These are phyloP conservation scores for Penicillium sp. DNA, from an alignment of 2,329 filamentous ascomycete species.

Conservation along the genomic window DNA sequence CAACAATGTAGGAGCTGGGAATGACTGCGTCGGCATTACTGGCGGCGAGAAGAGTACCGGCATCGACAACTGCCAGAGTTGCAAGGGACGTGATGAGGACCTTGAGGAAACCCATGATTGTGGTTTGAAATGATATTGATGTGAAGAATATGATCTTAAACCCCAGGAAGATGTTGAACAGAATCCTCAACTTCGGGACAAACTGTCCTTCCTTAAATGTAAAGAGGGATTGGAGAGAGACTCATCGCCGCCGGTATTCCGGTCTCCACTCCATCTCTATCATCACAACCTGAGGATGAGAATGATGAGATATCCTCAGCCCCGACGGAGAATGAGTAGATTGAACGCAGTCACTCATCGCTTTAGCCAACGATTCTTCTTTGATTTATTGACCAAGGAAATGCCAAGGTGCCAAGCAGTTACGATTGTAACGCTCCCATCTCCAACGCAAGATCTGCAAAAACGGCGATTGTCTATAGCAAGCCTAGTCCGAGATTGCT, in stretches of 20 bases:
- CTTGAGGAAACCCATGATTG: slow-evolving; percentile 12
- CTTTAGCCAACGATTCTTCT: slow-evolving; percentile 11
- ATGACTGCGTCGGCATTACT: slow-evolving; percentile 1
- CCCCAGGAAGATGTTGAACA: slow-evolving; percentile 4
- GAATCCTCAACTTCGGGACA: slow-evolving; percentile 5
- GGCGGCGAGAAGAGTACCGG: slow-evolving; percentile 4
- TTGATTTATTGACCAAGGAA: slow-evolving; percentile 2
- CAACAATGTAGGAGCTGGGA: slow-evolving; percentile 13
- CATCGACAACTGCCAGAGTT: slow-evolving; percentile 10
- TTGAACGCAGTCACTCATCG: slow-evolving; percentile 1
- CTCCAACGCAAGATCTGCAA: slow-evolving; percentile 4
- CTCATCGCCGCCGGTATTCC: slow-evolving; percentile 13
- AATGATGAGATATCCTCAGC: slow-evolving; percentile 1
- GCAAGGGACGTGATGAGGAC: slow-evolving; percentile 7
- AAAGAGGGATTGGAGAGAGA: background rate
- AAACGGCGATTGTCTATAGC: slow-evolving; percentile 6
- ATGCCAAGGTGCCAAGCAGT: slow-evolving; percentile 12
- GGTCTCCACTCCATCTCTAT: slow-evolving; percentile 6
- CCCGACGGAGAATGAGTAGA: slow-evolving; percentile 5
- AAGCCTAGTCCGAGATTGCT: background rate
- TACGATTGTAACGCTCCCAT: slow-evolving; percentile 10
- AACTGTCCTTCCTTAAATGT: slow-evolving; percentile 2
- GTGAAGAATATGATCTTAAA: slow-evolving; percentile 1
- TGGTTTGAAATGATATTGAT: slow-evolving; percentile 1
- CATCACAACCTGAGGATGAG: slow-evolving; percentile 4